These are phyloP conservation scores for Solanum infundibuliforme DNA, from an alignment of 257 asterid species.

Conservation along the genomic window DNA sequence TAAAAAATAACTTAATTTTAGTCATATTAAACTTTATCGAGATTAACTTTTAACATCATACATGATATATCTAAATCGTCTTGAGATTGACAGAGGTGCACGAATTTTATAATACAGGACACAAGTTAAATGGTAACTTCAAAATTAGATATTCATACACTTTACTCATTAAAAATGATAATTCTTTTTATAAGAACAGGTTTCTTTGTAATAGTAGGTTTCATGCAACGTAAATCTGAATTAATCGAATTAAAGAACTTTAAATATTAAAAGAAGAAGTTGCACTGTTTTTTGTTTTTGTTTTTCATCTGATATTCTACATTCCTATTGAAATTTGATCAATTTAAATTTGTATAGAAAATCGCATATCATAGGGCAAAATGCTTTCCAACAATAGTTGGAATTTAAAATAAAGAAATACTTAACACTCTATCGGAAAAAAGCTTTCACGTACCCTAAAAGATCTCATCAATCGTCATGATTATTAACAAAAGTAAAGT, in stretches of 20 bases:
- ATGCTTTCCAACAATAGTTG: too few relatives aligned
- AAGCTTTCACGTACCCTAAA: background rate
- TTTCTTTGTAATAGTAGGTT: background rate
- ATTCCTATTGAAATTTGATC: too few relatives aligned
- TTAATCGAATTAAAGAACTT: too few relatives aligned
- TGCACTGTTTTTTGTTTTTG: accelerated
- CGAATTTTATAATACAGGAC: background rate
- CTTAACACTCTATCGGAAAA: accelerated
- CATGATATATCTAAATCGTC: background rate
- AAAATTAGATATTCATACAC: background rate
- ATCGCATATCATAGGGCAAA: too few relatives aligned
- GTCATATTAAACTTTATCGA: background rate
- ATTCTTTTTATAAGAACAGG: accelerated
- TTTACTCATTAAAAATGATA: background rate
- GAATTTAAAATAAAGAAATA: accelerated
- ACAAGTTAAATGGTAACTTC: background rate
- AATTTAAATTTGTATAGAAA: too few relatives aligned
- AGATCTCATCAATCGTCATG: background rate
- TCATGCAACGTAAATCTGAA: too few relatives aligned
- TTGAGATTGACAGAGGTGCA: background rate
- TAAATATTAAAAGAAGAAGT: background rate
- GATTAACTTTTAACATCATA: background rate
- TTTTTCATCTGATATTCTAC: background rate
- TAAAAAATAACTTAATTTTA: background rate
- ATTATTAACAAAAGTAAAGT: background rate